phyloP scores from a whole-genome alignment of 169 alveolate species.

The Plasmodium chabaudi region DNA sequence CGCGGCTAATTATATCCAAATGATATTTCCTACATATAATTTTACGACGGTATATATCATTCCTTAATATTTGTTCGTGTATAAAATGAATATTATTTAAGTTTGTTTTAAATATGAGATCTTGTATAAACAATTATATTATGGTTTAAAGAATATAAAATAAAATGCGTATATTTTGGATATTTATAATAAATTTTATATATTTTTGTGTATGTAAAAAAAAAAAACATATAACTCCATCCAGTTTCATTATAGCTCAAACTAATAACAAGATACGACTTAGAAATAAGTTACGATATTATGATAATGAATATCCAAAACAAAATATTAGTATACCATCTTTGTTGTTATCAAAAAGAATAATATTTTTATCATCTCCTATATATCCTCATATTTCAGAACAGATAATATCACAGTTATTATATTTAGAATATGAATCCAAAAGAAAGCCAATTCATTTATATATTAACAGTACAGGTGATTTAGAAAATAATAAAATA shows the following conservation, averaged over 20 bases:
- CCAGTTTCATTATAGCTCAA: constrained; percentile 29
- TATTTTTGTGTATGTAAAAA: constrained; percentile 30
- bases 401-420: constrained; percentile 79
- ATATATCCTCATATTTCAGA: constrained; percentile 82
- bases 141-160: too few species aligned
- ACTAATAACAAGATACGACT: not conserved
- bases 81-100: too few species aligned
- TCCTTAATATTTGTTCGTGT: too few species aligned
- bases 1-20: too few species aligned
- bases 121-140: too few species aligned
- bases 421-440: constrained; percentile 82
- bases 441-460: constrained; percentile 83
- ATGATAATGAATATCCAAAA: constrained; percentile 34
- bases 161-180: constrained; percentile 12
- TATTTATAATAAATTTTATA: constrained; percentile 5
- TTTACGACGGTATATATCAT: too few species aligned
- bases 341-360: constrained; percentile 79
- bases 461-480: constrained; percentile 80
- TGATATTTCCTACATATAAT: too few species aligned
- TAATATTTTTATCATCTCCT: constrained; percentile 81
- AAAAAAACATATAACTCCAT: not conserved
- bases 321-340: constrained; percentile 75
- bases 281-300: constrained; percentile 1
- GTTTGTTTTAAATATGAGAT: too few species aligned
- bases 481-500: constrained; percentile 73